phyloP scores from a whole-genome alignment of 306 rosid species.

The Cucumis melo region DNA sequence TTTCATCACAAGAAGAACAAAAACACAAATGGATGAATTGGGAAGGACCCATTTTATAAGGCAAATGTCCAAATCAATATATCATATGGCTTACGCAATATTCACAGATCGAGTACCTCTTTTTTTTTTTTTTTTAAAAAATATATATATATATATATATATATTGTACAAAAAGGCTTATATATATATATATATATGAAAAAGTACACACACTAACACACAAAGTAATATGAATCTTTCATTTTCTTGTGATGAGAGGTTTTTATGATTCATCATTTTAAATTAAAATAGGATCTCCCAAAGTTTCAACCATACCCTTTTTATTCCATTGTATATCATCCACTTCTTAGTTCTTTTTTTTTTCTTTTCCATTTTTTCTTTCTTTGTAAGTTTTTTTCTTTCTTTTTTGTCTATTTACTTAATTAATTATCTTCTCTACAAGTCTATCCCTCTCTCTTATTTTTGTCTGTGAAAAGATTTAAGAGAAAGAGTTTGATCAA shows the following conservation, averaged over 20 bases:
- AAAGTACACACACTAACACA: neutral
- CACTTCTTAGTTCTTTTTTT: too few relatives aligned
- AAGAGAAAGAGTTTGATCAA: too few relatives aligned
- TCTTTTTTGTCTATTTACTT: too few relatives aligned
- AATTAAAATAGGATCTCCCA: neutral
- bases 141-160: too few relatives aligned
- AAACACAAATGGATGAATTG: neutral
- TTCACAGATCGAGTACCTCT: neutral
- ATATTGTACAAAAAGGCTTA: neutral
- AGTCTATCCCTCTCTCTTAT: too few relatives aligned
- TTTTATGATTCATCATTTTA: neutral
- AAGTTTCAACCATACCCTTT: too few relatives aligned
- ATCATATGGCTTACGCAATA: neutral
- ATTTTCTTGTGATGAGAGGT: neutral
- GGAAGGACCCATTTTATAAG: neutral
- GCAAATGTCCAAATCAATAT: conserved; percentile 1
- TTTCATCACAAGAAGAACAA: neutral
- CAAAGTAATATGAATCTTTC: neutral
- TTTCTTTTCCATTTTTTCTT: too few relatives aligned
- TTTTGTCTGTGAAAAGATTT: too few relatives aligned
- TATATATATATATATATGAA: neutral
- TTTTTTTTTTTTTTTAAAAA: too few relatives aligned
- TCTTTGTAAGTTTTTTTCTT: too few relatives aligned
- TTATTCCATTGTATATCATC: too few relatives aligned
- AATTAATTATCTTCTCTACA: too few relatives aligned